Percentiles rank a stretch among this genome's conserved stretches.
These are phyloP conservation scores for Emergomyces africanus DNA, from an alignment of 2,329 filamentous ascomycete species.

Conservation along the genomic window DNA sequence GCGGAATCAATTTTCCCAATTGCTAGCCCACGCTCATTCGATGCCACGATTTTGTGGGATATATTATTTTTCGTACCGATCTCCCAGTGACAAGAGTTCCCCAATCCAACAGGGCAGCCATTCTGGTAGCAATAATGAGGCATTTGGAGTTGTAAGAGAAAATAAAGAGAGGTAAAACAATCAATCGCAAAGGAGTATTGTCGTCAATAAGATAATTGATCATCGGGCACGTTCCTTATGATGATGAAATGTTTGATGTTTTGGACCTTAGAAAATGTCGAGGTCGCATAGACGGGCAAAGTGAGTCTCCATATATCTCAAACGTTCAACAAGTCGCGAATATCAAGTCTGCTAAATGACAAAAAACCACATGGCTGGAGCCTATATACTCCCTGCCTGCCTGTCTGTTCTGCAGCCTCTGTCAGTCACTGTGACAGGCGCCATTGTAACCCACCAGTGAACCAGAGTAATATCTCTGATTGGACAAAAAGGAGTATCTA, in stretches of 20 bases:
- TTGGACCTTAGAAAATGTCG: too few species aligned
- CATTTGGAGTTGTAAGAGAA: not conserved
- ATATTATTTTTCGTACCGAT: not conserved
- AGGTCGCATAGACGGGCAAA: not conserved
- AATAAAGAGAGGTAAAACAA: not conserved
- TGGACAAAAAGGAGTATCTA: not conserved
- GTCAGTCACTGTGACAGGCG: not conserved
- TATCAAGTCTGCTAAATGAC: not conserved
- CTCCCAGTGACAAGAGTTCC: not conserved
- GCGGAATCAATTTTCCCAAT: not conserved
- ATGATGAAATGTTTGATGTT: too few species aligned
- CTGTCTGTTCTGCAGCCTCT: not conserved
- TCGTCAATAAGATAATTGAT: too few species aligned
- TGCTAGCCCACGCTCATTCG: not conserved
- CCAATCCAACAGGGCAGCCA: too few species aligned
- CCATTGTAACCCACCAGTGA: not conserved
- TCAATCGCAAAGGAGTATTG: too few species aligned
- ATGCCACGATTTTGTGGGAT: not conserved
- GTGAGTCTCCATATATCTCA: not conserved
- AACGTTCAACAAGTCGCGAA: not conserved
- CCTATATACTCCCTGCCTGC: not conserved
- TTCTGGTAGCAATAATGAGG: not conserved
- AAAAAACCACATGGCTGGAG: not conserved
- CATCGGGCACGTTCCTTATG: too few species aligned
- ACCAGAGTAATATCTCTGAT: not conserved